These are phyloP conservation scores for Claviceps africana DNA, from an alignment of 2,329 filamentous ascomycete genomes.

Conservation along the genomic window DNA sequence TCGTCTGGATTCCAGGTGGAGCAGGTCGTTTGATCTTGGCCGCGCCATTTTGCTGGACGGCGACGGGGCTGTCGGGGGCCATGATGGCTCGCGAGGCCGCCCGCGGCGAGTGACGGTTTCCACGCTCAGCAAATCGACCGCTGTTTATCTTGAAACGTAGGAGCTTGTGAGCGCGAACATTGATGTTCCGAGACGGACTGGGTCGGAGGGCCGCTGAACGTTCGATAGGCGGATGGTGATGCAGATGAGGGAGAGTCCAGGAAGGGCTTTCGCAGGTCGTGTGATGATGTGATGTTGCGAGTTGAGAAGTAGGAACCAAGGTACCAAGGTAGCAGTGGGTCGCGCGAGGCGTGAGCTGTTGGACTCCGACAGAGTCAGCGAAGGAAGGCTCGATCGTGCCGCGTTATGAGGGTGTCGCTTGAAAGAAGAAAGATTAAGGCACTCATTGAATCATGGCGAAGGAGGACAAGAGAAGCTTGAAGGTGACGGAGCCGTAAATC, in stretches of 20 bases:
- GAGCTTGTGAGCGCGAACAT: constrained; percentile 7
- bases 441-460: not conserved
- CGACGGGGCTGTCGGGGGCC: constrained; percentile 40
- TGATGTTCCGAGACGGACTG: constrained; percentile 4
- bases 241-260: not conserved
- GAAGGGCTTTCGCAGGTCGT: not conserved
- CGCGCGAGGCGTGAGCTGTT: constrained; percentile 9
- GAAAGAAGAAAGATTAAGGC: not conserved
- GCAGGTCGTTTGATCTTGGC: constrained; percentile 55
- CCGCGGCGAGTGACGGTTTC: not conserved
- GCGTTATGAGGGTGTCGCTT: constrained; percentile 3
- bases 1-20: constrained; percentile 52
- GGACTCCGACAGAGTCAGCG: not conserved
- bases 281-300: constrained; percentile 9
- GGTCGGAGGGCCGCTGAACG: not conserved
- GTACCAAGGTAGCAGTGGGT: constrained; percentile 7
- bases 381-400: constrained; percentile 3
- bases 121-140: constrained; percentile 2
- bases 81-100: constrained; percentile 23
- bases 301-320: constrained; percentile 3
- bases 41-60: constrained; percentile 26
- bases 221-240: not conserved
- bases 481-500: not conserved
- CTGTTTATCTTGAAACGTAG: not conserved
- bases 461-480: not conserved